Evolutionary conservation across 345 rosid species (phyloP).

Genomic region (Corchorus capsularis): DNA sequence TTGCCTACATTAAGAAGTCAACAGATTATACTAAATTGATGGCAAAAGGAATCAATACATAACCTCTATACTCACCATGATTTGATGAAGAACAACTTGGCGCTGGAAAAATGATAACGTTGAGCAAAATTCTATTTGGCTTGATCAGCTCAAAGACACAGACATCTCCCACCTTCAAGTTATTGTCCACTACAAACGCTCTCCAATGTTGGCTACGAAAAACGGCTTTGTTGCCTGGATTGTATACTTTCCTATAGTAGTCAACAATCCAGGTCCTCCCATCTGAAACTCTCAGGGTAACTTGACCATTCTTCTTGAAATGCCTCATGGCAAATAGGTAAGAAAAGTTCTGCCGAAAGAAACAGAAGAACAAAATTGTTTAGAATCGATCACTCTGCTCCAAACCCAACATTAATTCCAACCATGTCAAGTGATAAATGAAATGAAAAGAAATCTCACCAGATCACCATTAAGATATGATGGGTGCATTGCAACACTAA

Average conservation of each 20-base stretch:
- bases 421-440: too few species aligned
- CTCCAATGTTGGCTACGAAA: background rate
- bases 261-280: background rate
- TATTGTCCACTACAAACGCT: background rate
- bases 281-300: background rate
- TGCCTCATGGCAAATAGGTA: background rate
- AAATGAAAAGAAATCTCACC: background rate
- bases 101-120: background rate
- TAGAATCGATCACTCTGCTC: too few species aligned
- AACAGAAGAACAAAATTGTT: background rate
- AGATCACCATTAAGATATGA: background rate
- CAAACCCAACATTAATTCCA: background rate
- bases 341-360: background rate
- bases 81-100: too few species aligned
- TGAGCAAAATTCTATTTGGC: background rate
- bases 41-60: too few species aligned
- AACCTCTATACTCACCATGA: too few species aligned
- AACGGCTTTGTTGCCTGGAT: background rate
- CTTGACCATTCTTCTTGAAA: background rate
- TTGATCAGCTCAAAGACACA: background rate
- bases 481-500: background rate
- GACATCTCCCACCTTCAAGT: background rate
- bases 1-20: too few species aligned
- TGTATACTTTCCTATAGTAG: background rate
- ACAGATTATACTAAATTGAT: too few species aligned